phyloP scores from a whole-genome alignment of 2,329 filamentous ascomycete genomes.

The Aspergillus sp. region DNA sequence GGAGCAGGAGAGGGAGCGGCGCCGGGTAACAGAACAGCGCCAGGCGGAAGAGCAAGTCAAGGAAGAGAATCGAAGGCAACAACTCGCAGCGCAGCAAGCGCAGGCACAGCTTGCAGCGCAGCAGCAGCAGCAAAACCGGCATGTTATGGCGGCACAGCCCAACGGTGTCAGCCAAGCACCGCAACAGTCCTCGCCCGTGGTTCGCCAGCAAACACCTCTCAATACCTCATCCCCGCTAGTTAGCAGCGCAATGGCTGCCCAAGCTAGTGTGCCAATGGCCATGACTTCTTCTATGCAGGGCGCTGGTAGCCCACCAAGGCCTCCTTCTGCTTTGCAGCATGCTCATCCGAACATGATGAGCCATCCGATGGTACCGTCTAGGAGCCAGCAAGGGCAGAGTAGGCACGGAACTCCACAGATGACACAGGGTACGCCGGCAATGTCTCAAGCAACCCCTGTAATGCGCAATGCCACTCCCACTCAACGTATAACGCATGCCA shows the following conservation, averaged over 20 bases:
- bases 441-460: constrained; percentile 52
- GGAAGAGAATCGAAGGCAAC: constrained; percentile 45
- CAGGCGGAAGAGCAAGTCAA: constrained; percentile 50
- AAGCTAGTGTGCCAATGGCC: constrained; percentile 50
- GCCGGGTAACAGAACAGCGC: constrained; percentile 48
- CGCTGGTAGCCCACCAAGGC: constrained; percentile 51
- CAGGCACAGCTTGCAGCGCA: constrained; percentile 46
- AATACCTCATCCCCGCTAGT: constrained; percentile 51
- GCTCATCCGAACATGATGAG: constrained; percentile 51
- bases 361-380: constrained; percentile 50
- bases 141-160: constrained; percentile 53
- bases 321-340: constrained; percentile 52
- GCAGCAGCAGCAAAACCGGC: constrained; percentile 54
- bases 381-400: constrained; percentile 52
- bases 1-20: constrained; percentile 54
- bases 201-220: constrained; percentile 53
- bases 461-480: constrained; percentile 54
- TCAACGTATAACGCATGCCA: constrained; percentile 52
- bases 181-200: constrained; percentile 50
- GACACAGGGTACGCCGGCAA: constrained; percentile 50
- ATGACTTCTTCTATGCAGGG: constrained; percentile 51
- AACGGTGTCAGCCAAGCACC: constrained; percentile 48
- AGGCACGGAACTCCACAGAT: constrained; percentile 55
- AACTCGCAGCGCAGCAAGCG: constrained; percentile 52
- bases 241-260: constrained; percentile 43